Percentiles rank a stretch among this genome's conserved stretches.
phyloP scores from a whole-genome alignment of 2,329 filamentous ascomycete species.

The Aureobasidium pullulans region DNA sequence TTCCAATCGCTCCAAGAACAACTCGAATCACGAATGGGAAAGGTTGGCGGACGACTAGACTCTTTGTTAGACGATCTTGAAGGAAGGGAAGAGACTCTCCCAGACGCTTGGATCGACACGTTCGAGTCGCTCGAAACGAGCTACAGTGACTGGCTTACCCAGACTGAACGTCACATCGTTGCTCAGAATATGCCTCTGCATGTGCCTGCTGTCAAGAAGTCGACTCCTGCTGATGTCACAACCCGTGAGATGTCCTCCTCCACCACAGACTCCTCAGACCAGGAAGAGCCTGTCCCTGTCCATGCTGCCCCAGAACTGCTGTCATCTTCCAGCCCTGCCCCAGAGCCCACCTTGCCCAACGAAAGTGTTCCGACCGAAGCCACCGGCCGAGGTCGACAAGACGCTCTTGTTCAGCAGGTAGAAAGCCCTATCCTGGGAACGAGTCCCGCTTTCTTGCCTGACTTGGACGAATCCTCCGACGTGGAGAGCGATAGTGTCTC shows the following conservation, averaged over 20 bases:
- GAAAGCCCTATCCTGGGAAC: constrained; percentile 9
- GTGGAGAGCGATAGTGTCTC: background rate
- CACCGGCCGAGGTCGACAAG: background rate
- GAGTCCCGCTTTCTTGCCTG: background rate
- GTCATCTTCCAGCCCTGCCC: background rate
- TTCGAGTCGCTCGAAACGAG: constrained; percentile 73
- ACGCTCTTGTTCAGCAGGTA: background rate
- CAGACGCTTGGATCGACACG: constrained; percentile 77
- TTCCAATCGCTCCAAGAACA: constrained; percentile 49
- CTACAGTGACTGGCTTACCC: constrained; percentile 73
- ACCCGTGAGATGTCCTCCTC: background rate
- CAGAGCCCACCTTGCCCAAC: no score
- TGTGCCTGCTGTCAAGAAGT: background rate
- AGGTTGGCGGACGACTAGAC: constrained; percentile 68
- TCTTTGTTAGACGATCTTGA: constrained; percentile 81
- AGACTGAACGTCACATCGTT: constrained; percentile 66
- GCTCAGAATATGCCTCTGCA: background rate
- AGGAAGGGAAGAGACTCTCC: constrained; percentile 73
- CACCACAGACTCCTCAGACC: background rate
- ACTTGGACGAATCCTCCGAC: background rate
- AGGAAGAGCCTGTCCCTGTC: background rate
- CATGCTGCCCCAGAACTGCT: background rate
- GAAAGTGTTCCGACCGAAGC: background rate
- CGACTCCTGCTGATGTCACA: background rate
- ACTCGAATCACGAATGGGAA: constrained; percentile 61